phyloP scores from a whole-genome alignment of 2,329 filamentous ascomycete species.

The Ceratocystis diversiconidia region DNA sequence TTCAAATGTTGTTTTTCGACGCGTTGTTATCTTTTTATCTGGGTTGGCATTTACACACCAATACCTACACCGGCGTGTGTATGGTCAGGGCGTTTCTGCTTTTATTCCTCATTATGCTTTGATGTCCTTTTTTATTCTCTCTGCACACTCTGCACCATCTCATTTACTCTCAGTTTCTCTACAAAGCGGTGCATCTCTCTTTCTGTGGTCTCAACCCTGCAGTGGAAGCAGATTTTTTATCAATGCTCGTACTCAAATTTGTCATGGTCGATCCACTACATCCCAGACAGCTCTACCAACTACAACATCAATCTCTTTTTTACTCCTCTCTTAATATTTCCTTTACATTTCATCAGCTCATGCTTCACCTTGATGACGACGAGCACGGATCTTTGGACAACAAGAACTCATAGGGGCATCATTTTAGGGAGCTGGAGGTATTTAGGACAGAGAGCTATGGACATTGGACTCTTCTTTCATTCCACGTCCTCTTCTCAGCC shows the following conservation, averaged over 20 bases:
- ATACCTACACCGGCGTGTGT: constrained; percentile 11
- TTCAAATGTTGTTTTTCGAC: constrained; percentile 10
- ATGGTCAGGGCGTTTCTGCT: constrained; percentile 11
- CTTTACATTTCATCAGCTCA: background rate
- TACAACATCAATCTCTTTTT: background rate
- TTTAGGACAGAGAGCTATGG: constrained; percentile 1
- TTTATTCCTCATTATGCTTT: background rate
- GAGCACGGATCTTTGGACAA: background rate
- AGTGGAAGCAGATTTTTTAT: background rate
- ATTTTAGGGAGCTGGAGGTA: background rate
- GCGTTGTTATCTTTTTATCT: constrained; percentile 8
- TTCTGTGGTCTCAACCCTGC: background rate
- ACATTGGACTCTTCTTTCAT: background rate
- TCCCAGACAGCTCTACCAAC: background rate
- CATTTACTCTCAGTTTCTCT: background rate
- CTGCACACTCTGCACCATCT: background rate
- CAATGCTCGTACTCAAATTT: background rate
- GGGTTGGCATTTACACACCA: constrained; percentile 7
- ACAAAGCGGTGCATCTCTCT: background rate
- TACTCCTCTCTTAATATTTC: background rate
- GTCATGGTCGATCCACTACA: background rate
- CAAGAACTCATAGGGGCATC: background rate
- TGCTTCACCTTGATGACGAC: background rate
- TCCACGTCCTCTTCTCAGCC: background rate
- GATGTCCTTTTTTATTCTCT: background rate